A percentile compares a stretch with the other conserved stretches of the same genome.
phyloP scores from a whole-genome alignment of 31 red algal genomes.

The Pterothamnion heteromorphum region DNA sequence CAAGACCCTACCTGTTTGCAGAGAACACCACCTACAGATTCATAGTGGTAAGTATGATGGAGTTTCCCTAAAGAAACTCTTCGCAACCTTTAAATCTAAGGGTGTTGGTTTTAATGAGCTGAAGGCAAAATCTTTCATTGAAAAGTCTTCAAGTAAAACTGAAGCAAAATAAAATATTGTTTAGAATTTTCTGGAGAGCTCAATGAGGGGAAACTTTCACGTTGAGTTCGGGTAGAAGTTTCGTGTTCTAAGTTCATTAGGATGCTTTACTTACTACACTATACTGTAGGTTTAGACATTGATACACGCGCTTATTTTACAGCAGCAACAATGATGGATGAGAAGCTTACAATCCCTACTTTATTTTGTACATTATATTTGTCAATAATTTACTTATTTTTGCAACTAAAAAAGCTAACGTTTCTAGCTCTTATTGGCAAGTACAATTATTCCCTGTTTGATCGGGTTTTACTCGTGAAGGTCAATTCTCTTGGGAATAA shows the following conservation, averaged over 20 bases:
- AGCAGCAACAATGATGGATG: slow-evolving; percentile 42
- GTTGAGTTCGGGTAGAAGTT: slow-evolving; percentile 40
- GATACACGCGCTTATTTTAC: slow-evolving; percentile 50
- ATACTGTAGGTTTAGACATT: slow-evolving; percentile 38
- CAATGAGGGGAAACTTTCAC: slow-evolving; percentile 42
- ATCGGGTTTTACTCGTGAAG: no score
- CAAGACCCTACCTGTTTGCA: slow-evolving; percentile 36
- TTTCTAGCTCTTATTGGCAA: no score
- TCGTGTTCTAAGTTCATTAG: slow-evolving; percentile 35
- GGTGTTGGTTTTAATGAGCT: slow-evolving; percentile 38
- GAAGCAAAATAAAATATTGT: slow-evolving; percentile 44
- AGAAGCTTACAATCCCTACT: no score
- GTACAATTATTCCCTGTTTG: no score
- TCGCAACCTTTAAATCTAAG: slow-evolving; percentile 34
- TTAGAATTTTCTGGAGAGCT: slow-evolving; percentile 43
- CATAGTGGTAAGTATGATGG: slow-evolving; percentile 40
- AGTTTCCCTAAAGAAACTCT: slow-evolving; percentile 38
- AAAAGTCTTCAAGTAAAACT: slow-evolving; percentile 41
- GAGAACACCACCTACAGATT: slow-evolving; percentile 21
- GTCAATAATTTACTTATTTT: no score
- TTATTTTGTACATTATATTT: no score
- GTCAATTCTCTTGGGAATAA: no score
- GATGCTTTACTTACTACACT: slow-evolving; percentile 44
- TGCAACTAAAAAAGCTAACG: no score
- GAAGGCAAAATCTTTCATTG: slow-evolving; percentile 38